Evolutionary conservation across 345 rosid species (phyloP), one percentile per base, ranked within the genome.

Genomic region (Gossypium longicalyx): DNA sequence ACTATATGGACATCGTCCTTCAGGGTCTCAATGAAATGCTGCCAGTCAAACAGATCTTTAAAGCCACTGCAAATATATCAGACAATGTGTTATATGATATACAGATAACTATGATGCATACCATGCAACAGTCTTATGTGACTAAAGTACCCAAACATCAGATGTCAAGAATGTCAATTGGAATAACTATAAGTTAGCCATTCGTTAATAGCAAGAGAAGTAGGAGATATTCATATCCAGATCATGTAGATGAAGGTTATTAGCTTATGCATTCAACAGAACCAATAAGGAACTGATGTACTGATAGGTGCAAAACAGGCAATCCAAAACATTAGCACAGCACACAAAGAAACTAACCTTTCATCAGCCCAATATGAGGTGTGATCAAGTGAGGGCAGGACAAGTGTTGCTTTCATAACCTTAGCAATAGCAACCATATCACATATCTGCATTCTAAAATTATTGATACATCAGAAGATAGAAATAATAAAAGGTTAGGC

Each of bases 381-480:
- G 80, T 93, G 97, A 77, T 93, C 98, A 45, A 95, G 96, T 65
- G 92, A 86, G 44, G 98, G 98, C 84, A 93, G 96, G 77, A 95
- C 94, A 72, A 95, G 88, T 29, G 97, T 89, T 61, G 98, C 98
- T 86, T 95, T 91, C 94, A 88, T 83, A 29, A 91, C 78, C 82
- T 88, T 95, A 77, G 98, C 97, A 72, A 93, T 86, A 45, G 98
- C 96, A 69, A 91, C 97, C 97, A 93, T 90, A 83, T 95, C 99
- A 47, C 99, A 95, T 60, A 93, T 95, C 98, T 95, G 97, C 92
- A 87, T 76, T 84, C 87, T 83, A 90, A 83, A 83, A 89, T 62
- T 74, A 78, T 82, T 80, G 63, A 84, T 66, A 38, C 82, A 87
- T 86, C 80, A 89, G 87, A 78, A 62, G 70, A 72, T 17, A 44